These are phyloP conservation scores for Plectosphaerella plurivora DNA, from an alignment of 2,329 filamentous ascomycete genomes.

Conservation along the genomic window DNA sequence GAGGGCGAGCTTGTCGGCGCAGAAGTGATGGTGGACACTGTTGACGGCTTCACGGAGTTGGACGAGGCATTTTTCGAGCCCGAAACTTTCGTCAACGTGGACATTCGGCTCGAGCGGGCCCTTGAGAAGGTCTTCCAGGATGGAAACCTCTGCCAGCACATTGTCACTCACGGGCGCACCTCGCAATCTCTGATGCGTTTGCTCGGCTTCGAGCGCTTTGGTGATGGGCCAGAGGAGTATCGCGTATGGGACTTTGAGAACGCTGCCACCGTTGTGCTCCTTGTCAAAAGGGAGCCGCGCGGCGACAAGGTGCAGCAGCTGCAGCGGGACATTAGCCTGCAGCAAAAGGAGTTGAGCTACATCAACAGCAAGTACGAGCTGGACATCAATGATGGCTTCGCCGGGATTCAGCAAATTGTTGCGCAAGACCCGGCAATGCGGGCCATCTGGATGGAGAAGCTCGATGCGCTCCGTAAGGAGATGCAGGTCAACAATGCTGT, in stretches of 20 bases:
- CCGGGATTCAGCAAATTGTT: not conserved
- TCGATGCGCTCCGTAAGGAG: not conserved
- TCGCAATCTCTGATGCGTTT: not conserved
- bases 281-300: not conserved
- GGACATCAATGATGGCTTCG: not conserved
- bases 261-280: not conserved
- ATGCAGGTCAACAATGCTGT: not conserved
- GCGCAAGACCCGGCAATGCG: not conserved
- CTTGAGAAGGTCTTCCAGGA: not conserved
- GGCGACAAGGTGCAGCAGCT: not conserved
- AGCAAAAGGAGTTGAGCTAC: not conserved
- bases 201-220: not conserved
- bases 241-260: constrained; percentile 1
- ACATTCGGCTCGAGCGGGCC: not conserved
- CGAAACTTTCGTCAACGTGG: not conserved
- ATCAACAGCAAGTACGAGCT: not conserved
- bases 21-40: not conserved
- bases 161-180: not conserved
- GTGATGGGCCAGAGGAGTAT: not conserved
- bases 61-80: not conserved
- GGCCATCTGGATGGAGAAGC: not conserved
- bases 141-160: not conserved
- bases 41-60: not conserved
- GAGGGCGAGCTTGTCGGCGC: not conserved
- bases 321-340: not conserved